A percentile compares a stretch with the other conserved stretches of the same genome.
phyloP scores from a whole-genome alignment of 139 green algal genomes.

The Axilococcus clingmanii region DNA sequence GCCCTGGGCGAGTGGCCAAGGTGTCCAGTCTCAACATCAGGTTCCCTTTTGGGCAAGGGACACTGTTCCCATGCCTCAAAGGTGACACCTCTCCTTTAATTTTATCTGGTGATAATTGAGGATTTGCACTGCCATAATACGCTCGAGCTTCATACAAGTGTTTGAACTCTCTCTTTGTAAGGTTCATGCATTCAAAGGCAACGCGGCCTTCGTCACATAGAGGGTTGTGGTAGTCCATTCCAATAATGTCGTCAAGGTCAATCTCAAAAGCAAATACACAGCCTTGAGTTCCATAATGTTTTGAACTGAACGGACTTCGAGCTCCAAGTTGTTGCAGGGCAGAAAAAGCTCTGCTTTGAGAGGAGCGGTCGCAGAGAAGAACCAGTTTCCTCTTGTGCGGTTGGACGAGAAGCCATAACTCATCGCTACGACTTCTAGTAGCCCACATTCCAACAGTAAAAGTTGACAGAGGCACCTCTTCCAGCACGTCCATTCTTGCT shows the following conservation, averaged over 20 bases:
- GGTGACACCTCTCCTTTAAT: no score
- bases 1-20: no score
- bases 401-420: slow-evolving; percentile 6
- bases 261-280: slow-evolving; percentile 41
- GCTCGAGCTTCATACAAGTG: slow-evolving; percentile 22
- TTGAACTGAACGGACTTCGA: slow-evolving; percentile 24
- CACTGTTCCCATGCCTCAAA: no score
- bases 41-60: neutral
- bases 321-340: slow-evolving; percentile 16
- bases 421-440: neutral
- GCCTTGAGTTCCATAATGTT: slow-evolving; percentile 3
- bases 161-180: slow-evolving; percentile 49
- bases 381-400: neutral
- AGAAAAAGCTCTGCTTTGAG: no score
- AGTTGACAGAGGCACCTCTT: no score
- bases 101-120: no score
- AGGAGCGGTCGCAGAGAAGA: neutral
- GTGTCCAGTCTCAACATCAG: neutral
- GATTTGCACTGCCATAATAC: slow-evolving; percentile 5
- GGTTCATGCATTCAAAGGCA: slow-evolving; percentile 37
- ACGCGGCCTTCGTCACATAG: slow-evolving; percentile 45
- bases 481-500: no score
- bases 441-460: slow-evolving; percentile 14
- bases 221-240: slow-evolving; percentile 44
- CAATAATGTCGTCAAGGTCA: slow-evolving; percentile 8